phyloP scores from a whole-genome alignment of 208 protist species.

The Leishmania aethiopica region DNA sequence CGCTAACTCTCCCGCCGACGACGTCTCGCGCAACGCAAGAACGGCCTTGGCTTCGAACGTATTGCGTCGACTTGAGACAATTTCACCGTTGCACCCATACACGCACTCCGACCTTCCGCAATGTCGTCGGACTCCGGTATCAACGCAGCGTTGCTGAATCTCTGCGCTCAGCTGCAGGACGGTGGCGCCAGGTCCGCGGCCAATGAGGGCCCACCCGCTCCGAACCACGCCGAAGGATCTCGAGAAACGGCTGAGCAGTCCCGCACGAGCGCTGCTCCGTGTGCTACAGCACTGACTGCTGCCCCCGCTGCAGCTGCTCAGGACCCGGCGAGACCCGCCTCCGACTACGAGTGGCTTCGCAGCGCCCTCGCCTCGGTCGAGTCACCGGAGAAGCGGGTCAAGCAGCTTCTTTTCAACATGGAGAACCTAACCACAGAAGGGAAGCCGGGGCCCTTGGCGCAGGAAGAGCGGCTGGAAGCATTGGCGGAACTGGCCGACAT shows the following conservation, averaged over 20 bases:
- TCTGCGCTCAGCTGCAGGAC: slow-evolving; percentile 35
- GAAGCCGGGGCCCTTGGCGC: background rate
- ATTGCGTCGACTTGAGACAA: background rate
- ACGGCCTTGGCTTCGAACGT: background rate
- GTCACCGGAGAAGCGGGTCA: slow-evolving; percentile 66
- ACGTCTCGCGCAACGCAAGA: too few species aligned
- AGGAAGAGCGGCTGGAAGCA: slow-evolving; percentile 35
- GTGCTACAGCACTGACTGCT: background rate
- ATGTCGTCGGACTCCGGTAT: slow-evolving; percentile 34
- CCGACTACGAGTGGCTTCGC: slow-evolving; percentile 74
- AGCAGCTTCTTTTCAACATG: slow-evolving; percentile 39
- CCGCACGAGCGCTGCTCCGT: background rate
- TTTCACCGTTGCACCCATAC: background rate
- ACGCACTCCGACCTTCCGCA: background rate
- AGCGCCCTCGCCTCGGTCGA: slow-evolving; percentile 74
- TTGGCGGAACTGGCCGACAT: slow-evolving; percentile 83
- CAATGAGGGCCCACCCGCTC: background rate
- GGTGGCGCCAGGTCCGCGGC: background rate
- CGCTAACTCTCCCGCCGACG: background rate
- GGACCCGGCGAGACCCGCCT: slow-evolving; percentile 13
- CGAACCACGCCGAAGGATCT: background rate
- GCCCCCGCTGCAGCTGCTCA: background rate
- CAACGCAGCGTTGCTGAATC: slow-evolving; percentile 34
- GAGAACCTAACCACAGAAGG: slow-evolving; percentile 15
- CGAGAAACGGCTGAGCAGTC: background rate